Percentiles rank a stretch among this genome's conserved stretches.
Evolutionary conservation across 2,329 filamentous ascomycete species (phyloP).

Genomic region (Clarireedia homoeocarpa): DNA sequence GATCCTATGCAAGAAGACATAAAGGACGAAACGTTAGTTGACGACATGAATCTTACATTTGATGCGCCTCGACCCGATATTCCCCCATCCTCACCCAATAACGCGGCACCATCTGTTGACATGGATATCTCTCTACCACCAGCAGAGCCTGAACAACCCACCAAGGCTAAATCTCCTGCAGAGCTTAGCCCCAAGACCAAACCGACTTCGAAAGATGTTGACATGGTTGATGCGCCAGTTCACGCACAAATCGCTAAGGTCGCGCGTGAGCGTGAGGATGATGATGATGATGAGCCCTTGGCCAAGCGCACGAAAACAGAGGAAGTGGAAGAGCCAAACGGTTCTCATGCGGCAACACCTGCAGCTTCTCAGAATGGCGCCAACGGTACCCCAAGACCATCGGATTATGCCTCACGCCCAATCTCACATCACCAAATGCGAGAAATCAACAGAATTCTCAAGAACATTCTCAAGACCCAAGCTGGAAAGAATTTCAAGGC

Average conservation of each 20-base stretch:
- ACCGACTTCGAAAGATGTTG: constrained; percentile 18
- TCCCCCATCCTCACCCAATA: constrained; percentile 5
- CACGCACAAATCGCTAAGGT: constrained; percentile 43
- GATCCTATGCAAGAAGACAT: neutral
- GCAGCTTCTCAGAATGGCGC: constrained; percentile 5
- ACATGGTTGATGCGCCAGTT: constrained; percentile 29
- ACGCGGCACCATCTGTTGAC: constrained; percentile 2
- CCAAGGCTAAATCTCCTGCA: neutral
- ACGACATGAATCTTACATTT: constrained; percentile 6
- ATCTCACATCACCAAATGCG: constrained; percentile 54
- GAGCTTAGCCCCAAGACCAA: neutral
- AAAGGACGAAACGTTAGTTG: neutral
- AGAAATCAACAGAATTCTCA: constrained; percentile 57
- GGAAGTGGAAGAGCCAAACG: constrained; percentile 21
- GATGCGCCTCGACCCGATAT: constrained; percentile 4
- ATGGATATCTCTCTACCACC: neutral
- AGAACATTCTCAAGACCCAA: constrained; percentile 79
- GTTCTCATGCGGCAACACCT: constrained; percentile 20
- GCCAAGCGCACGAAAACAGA: constrained; percentile 78
- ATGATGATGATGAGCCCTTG: constrained; percentile 55
- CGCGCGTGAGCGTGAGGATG: constrained; percentile 70
- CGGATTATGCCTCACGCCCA: constrained; percentile 1
- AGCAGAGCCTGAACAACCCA: neutral
- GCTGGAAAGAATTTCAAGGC: constrained; percentile 67
- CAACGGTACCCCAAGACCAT: constrained; percentile 19